Evolutionary conservation across 2,329 filamentous ascomycete species (phyloP).

Genomic region (Sclerotinia nivalis): DNA sequence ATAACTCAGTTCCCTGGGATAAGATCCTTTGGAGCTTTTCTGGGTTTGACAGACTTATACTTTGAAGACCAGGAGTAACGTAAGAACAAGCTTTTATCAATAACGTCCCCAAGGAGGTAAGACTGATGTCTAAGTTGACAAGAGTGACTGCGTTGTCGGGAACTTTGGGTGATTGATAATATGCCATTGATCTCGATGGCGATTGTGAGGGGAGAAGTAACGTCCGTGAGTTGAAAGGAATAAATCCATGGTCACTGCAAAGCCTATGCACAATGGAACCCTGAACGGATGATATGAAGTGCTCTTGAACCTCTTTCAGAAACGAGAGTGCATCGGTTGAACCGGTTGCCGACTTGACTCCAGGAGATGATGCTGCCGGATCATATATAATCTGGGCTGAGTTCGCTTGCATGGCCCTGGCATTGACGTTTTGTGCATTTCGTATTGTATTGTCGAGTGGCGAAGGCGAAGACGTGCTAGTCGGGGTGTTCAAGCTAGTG

Average conservation of each 20-base stretch:
- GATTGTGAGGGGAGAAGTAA: slow-evolving; percentile 32
- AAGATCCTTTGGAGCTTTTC: slow-evolving; percentile 23
- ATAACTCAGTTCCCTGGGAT: slow-evolving; percentile 34
- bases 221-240: slow-evolving; percentile 42
- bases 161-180: neutral
- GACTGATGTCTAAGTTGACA: slow-evolving; percentile 39
- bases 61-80: slow-evolving; percentile 34
- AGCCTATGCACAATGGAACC: slow-evolving; percentile 40
- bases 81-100: slow-evolving; percentile 40
- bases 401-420: slow-evolving; percentile 34
- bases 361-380: slow-evolving; percentile 32
- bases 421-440: slow-evolving; percentile 36
- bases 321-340: slow-evolving; percentile 28
- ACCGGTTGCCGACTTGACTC: slow-evolving; percentile 30
- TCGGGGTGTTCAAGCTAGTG: slow-evolving; percentile 32
- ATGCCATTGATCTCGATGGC: slow-evolving; percentile 14
- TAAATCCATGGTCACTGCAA: slow-evolving; percentile 39
- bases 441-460: slow-evolving; percentile 36
- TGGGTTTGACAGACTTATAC: slow-evolving; percentile 25
- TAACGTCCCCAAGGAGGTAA: slow-evolving; percentile 40
- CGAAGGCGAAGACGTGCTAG: slow-evolving; percentile 37
- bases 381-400: slow-evolving; percentile 33
- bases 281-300: slow-evolving; percentile 42
- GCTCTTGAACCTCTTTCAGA: slow-evolving; percentile 39
- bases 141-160: slow-evolving; percentile 32